These are phyloP conservation scores for Orbilia ellipsospora DNA, from an alignment of 2,329 filamentous ascomycete species.

Conservation along the genomic window DNA sequence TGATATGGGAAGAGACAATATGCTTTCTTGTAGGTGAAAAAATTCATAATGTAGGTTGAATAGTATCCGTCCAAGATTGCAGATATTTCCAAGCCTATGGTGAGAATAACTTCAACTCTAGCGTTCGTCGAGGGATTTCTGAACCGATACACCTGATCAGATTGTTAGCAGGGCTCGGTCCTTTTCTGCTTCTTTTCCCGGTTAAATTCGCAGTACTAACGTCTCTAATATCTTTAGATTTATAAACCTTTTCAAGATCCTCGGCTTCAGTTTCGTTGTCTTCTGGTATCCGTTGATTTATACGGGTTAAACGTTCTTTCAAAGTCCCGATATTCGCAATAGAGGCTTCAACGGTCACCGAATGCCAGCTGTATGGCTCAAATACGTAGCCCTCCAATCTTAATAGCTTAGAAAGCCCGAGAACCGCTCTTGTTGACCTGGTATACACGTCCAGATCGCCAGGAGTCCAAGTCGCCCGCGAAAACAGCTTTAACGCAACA, in stretches of 20 bases:
- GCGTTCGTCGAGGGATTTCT: not conserved
- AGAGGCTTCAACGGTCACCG: constrained; percentile 16
- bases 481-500: constrained; percentile 27
- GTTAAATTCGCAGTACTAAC: not conserved
- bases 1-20: constrained; percentile 36
- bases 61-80: constrained; percentile 32
- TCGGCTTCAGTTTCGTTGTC: not conserved
- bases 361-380: constrained; percentile 22
- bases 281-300: not conserved
- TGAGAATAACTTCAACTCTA: constrained; percentile 28
- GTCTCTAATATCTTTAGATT: constrained; percentile 26
- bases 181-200: not conserved
- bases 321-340: constrained; percentile 1
- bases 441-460: constrained; percentile 39
- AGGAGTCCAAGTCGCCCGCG: constrained; percentile 12
- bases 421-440: not conserved
- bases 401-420: not conserved
- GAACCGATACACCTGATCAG: constrained; percentile 18
- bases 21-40: constrained; percentile 27
- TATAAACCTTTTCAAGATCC: constrained; percentile 4
- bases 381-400: constrained; percentile 12
- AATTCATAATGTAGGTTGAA: constrained; percentile 45
- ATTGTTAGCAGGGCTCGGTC: too few species aligned
- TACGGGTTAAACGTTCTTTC: not conserved
- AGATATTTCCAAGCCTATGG: constrained; percentile 1